Conservation (phyloP, 1,139 yeast genomes). For the Magnusiomyces magnusii region DNA sequence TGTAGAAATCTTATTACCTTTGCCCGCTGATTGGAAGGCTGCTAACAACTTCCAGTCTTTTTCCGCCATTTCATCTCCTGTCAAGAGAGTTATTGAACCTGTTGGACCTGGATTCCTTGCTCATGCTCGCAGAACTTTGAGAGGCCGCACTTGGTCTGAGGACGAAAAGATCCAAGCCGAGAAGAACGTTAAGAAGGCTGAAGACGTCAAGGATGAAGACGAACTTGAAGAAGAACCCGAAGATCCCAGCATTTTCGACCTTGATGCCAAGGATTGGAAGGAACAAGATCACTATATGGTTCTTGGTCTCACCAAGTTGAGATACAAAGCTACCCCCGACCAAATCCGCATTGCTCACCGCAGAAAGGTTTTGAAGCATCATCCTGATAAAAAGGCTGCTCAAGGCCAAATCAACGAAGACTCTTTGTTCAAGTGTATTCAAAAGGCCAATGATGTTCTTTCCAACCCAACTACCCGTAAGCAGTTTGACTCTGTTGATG, state of each 20-base stretch:
- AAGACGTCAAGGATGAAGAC: constrained; percentile 62
- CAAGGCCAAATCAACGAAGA: constrained; percentile 88
- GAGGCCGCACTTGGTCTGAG: constrained; percentile 99
- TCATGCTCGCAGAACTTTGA: constrained; percentile 90
- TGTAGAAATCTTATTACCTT: constrained; percentile 21
- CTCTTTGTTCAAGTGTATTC: constrained; percentile 97
- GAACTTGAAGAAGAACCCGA: constrained; percentile 73
- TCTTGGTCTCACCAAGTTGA: constrained; percentile 82
- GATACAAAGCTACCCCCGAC: constrained; percentile 87
- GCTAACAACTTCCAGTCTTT: constrained; percentile 29
- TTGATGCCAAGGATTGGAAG: constrained; percentile 99
- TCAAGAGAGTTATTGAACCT: constrained; percentile 88
- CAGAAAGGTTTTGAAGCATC: constrained; percentile 93
- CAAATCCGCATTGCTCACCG: constrained; percentile 97
- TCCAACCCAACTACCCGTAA: constrained; percentile 79
- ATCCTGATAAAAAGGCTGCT: constrained; percentile 94
- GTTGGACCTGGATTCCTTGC: constrained; percentile 95
- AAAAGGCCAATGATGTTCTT: constrained; percentile 89
- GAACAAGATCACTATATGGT: constrained; percentile 94
- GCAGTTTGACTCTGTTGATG: constrained; percentile 94
- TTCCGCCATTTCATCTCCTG: constrained; percentile 48
- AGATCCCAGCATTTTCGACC: constrained; percentile 59
- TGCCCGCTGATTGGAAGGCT: constrained; percentile 28
- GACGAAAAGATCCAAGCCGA: constrained; percentile 92
- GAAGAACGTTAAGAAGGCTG: constrained; percentile 69